Base-by-base conservation (phyloP, 768 basidiomycete genomes). In the Chiua virens region DNA sequence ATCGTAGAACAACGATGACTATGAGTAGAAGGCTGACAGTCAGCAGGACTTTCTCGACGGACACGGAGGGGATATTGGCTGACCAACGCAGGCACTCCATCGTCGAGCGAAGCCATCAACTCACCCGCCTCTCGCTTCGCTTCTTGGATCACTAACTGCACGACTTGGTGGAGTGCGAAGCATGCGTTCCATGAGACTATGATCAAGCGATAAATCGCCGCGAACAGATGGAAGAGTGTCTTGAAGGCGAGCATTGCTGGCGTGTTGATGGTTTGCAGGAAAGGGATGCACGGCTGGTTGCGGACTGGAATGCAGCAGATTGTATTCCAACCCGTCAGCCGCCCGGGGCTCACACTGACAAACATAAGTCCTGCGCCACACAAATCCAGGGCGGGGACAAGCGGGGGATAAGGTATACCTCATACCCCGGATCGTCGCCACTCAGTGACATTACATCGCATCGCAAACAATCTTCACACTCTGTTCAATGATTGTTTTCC, bases 101-200 rank as follows among this genome's bases (percentile, higher is more conserved):
- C 44, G 8, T 58, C 63, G 34, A 63, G 50, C 41, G 54, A 17
- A 8, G 45, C 45, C 45, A 60, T 52, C 47, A 54, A 11, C 20
- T 57, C 58, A 18, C 4, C n/a, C 9, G 61, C 54, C 37, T 64
- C 63, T 51, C 54, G 38, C 27, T 45, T 48, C 21, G 61, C 60
- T 36, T 57, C 58, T 17, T 42, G 40, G 22, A 58, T 17, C 18
- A 39, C 47, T 8, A 42, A 50, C n/a, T 6, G 47, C 8, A 57
- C 25, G 28, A 60, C 46, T 27, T 47, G 61, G 9, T 49, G 23
- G 40, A 64, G 11, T 5, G 49, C 60, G 21, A 27, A 0, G 10
- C 34, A 53, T 4, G 63, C 58, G 48, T 56, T 55, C 58, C 58
- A 63, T 27, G 41, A 18, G 6, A 32, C 30, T 0, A 49, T 8